phyloP scores from a whole-genome alignment of 2,329 filamentous ascomycete species.

The Aspergillus floridensis region DNA sequence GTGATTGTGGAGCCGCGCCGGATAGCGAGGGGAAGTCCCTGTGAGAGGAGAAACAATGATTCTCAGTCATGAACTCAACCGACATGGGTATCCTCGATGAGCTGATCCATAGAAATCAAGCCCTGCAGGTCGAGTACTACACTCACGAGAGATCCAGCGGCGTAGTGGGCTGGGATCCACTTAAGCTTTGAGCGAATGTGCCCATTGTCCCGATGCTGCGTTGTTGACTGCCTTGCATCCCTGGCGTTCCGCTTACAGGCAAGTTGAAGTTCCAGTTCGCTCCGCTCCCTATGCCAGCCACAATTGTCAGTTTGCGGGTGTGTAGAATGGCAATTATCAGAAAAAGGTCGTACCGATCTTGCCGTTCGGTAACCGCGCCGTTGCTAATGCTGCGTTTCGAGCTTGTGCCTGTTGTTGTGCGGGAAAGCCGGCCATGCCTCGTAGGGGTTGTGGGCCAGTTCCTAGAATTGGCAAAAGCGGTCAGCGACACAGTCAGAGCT shows the following conservation, averaged over 20 bases:
- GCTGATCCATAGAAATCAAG: neutral
- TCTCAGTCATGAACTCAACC: constrained; percentile 8
- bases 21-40: constrained; percentile 64
- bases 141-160: constrained; percentile 59
- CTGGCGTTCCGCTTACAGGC: constrained; percentile 53
- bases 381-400: constrained; percentile 48
- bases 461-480: constrained; percentile 32
- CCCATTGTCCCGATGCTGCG: constrained; percentile 51
- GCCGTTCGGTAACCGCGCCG: constrained; percentile 53
- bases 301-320: constrained; percentile 23
- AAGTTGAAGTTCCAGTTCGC: constrained; percentile 59
- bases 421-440: constrained; percentile 55
- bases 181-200: constrained; percentile 57
- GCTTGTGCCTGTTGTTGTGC: constrained; percentile 50
- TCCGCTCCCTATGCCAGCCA: constrained; percentile 45
- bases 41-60: constrained; percentile 8
- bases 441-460: constrained; percentile 51
- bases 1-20: constrained; percentile 55
- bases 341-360: constrained; percentile 48
- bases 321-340: neutral
- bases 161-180: constrained; percentile 52
- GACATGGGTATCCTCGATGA: neutral
- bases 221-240: constrained; percentile 51
- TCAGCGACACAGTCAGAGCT: constrained; percentile 14
- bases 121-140: constrained; percentile 3